Percentiles rank a stretch among this genome's conserved stretches.
phyloP scores from a whole-genome alignment of 768 basidiomycete genomes.

The Mycena filopes region DNA sequence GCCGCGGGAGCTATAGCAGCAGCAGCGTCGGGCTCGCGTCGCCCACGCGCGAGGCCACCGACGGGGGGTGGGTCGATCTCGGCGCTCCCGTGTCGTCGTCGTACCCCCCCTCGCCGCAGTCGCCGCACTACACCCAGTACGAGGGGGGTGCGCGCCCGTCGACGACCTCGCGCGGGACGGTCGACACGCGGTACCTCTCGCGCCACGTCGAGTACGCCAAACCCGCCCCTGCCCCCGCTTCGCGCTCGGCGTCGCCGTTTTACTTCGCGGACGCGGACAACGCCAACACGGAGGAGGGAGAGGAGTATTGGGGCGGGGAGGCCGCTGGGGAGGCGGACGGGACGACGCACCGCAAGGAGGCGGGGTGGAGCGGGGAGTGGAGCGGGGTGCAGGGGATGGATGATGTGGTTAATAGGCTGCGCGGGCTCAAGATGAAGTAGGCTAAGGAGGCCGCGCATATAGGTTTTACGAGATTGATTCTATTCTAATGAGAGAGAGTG shows the following conservation, averaged over 20 bases:
- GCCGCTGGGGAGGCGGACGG: not conserved
- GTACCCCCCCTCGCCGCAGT: slow-evolving; percentile 16
- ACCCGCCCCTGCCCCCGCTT: not conserved
- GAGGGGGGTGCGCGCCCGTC: slow-evolving; percentile 6
- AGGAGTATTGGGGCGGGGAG: no score
- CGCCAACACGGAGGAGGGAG: no score
- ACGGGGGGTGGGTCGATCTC: slow-evolving; percentile 4
- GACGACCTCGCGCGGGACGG: slow-evolving; percentile 13
- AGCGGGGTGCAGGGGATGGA: slow-evolving; percentile 23
- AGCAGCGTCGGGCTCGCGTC: slow-evolving; percentile 10
- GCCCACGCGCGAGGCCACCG: slow-evolving; percentile 10
- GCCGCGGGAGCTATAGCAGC: not conserved
- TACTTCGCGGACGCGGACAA: not conserved
- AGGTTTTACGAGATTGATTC: no score
- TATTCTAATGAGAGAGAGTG: no score
- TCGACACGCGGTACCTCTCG: slow-evolving; percentile 20
- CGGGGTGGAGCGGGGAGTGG: slow-evolving; percentile 32
- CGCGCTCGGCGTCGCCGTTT: not conserved
- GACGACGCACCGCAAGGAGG: slow-evolving; percentile 19
- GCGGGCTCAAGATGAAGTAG: slow-evolving; percentile 8
- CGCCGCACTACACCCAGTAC: slow-evolving; percentile 11
- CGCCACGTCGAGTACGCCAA: slow-evolving; percentile 10
- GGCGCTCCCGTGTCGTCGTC: slow-evolving; percentile 1
- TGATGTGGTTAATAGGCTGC: slow-evolving; percentile 20
- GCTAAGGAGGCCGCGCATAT: no score